Evolutionary conservation across 164 flowering plant genomes (phyloP).

Genomic region (Magnolia sinica): DNA sequence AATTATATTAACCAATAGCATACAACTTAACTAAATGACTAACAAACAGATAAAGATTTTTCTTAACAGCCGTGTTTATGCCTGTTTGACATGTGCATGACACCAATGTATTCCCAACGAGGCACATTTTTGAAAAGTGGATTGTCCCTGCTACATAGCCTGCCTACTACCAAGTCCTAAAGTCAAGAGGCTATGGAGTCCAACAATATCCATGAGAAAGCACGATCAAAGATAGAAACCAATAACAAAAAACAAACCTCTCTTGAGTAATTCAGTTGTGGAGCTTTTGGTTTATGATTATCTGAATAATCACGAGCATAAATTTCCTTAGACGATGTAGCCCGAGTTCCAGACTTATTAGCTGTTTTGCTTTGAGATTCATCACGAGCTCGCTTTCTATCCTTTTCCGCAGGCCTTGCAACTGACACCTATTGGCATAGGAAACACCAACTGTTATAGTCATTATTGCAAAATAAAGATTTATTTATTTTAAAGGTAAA

Average conservation of each 20-base stretch:
- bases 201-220: background rate
- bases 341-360: conserved; percentile 10
- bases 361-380: conserved; percentile 21
- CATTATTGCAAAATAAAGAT: background rate
- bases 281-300: conserved; percentile 12
- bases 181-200: background rate
- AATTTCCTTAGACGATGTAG: conserved; percentile 17
- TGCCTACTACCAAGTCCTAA: background rate
- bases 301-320: conserved; percentile 4
- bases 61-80: too few species aligned
- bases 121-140: background rate
- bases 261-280: conserved; percentile 3
- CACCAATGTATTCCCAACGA: background rate
- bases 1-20: too few species aligned
- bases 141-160: background rate
- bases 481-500: background rate
- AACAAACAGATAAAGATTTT: too few species aligned
- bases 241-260: conserved; percentile 19
- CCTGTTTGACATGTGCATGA: background rate
- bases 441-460: background rate
- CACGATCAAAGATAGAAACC: background rate
- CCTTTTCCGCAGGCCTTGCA: conserved; percentile 40
- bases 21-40: too few species aligned
- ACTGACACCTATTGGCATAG: conserved; percentile 28
- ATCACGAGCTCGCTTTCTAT: conserved; percentile 33